Conservation (phyloP, 768 basidiomycete species). For the Boletales sp. region DNA sequence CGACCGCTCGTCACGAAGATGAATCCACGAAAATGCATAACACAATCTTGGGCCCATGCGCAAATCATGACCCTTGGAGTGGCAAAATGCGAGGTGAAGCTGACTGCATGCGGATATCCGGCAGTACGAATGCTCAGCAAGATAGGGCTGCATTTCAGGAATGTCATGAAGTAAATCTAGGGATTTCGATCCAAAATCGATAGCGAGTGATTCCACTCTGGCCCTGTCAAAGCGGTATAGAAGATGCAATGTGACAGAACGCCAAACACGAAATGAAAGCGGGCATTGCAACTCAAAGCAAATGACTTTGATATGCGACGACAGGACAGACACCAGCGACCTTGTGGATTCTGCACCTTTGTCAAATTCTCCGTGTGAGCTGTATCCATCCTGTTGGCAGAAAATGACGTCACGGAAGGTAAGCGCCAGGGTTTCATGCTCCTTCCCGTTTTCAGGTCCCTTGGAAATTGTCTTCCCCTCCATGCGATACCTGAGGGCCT, state of each 20-base stretch:
- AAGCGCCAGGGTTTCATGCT: too few relatives aligned
- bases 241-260: constrained; percentile 32
- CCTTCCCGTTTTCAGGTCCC: too few relatives aligned
- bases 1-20: not conserved
- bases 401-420: too few relatives aligned
- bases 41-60: constrained; percentile 20
- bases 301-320: constrained; percentile 4
- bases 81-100: too few relatives aligned
- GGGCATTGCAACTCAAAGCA: constrained; percentile 41
- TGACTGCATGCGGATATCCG: too few relatives aligned
- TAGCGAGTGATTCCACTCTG: too few relatives aligned
- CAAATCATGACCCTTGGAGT: not conserved
- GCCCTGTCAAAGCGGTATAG: constrained; percentile 24
- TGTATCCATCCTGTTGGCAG: too few relatives aligned
- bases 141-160: constrained; percentile 16
- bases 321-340: constrained; percentile 37
- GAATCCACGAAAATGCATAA: not conserved
- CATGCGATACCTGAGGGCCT: constrained; percentile 23
- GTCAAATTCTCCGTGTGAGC: constrained; percentile 27
- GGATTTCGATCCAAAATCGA: too few relatives aligned
- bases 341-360: too few relatives aligned
- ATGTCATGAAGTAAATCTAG: constrained; percentile 9
- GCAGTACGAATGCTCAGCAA: not conserved
- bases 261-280: constrained; percentile 35
- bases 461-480: constrained; percentile 23